These are phyloP conservation scores for Ustilago shanxiensis DNA, from an alignment of 1,284 basidiomycete genomes.

Conservation along the genomic window DNA sequence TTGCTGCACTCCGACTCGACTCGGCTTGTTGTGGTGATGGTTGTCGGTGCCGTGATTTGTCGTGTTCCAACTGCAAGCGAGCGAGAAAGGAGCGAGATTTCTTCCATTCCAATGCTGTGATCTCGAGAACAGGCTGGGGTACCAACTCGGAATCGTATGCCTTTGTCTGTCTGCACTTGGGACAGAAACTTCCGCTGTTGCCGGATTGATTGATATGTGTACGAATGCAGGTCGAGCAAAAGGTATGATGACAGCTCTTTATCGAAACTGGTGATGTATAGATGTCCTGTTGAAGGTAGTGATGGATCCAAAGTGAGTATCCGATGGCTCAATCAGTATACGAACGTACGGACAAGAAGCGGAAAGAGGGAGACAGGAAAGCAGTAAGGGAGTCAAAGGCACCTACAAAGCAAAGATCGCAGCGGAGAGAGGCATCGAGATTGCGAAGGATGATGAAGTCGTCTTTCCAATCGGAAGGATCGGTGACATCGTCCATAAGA, in stretches of 20 bases:
- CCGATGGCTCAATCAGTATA: too few relatives aligned
- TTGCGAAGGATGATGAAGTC: slow-evolving; percentile 51
- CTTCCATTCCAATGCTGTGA: slow-evolving; percentile 61
- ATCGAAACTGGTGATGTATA: slow-evolving; percentile 64
- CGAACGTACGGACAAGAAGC: neutral
- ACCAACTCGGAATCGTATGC: slow-evolving; percentile 64
- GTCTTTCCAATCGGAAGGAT: slow-evolving; percentile 64
- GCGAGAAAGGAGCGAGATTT: slow-evolving; percentile 30
- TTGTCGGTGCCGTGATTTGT: neutral
- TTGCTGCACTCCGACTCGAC: slow-evolving; percentile 1
- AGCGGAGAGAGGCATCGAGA: slow-evolving; percentile 61
- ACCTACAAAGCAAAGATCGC: slow-evolving; percentile 62
- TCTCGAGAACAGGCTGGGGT: slow-evolving; percentile 59
- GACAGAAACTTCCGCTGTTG: slow-evolving; percentile 60
- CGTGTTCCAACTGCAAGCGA: slow-evolving; percentile 25
- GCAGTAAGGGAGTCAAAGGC: too few relatives aligned
- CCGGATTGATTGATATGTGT: slow-evolving; percentile 67
- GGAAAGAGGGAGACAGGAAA: neutral
- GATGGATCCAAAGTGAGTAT: neutral
- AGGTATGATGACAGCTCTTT: slow-evolving; percentile 62
- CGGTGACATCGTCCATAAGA: slow-evolving; percentile 55
- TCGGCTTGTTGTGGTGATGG: slow-evolving; percentile 6
- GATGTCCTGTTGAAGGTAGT: slow-evolving; percentile 49
- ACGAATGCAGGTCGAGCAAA: slow-evolving; percentile 67
- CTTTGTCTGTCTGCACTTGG: slow-evolving; percentile 66